Evolutionary conservation across 805 yeast species (phyloP).

Genomic region (Kuraishia capsulata): DNA sequence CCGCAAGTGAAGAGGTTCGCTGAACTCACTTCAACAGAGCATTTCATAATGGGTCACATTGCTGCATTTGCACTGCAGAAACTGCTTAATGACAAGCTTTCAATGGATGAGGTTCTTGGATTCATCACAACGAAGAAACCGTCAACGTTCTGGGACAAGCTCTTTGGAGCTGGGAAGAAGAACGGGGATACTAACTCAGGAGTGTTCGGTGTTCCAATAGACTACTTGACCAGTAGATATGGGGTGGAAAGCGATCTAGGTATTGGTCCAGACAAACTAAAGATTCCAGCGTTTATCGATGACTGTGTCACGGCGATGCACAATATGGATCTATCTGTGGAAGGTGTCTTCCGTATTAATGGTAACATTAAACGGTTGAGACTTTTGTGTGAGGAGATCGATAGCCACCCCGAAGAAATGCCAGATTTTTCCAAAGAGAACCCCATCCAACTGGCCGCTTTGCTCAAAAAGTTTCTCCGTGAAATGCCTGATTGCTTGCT

Average conservation of each 20-base stretch:
- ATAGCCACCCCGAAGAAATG: slow-evolving; percentile 58
- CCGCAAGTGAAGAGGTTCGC: slow-evolving; percentile 45
- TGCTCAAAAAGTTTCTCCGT: slow-evolving; percentile 83
- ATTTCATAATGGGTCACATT: slow-evolving; percentile 47
- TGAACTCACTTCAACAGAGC: slow-evolving; percentile 50
- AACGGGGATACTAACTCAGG: slow-evolving; percentile 4
- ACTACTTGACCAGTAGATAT: slow-evolving; percentile 49
- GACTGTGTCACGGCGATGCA: slow-evolving; percentile 77
- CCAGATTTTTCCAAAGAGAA: slow-evolving; percentile 67
- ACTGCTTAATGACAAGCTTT: slow-evolving; percentile 15
- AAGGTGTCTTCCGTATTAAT: slow-evolving; percentile 92
- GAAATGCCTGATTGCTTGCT: slow-evolving; percentile 89
- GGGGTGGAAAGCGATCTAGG: slow-evolving; percentile 85
- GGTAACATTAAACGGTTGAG: slow-evolving; percentile 85
- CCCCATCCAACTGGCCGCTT: slow-evolving; percentile 88
- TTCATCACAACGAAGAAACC: slow-evolving; percentile 33
- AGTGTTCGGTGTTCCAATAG: slow-evolving; percentile 77
- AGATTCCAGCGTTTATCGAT: slow-evolving; percentile 80
- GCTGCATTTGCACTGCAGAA: slow-evolving; percentile 43
- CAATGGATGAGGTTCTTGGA: slow-evolving; percentile 29
- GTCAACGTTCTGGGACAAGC: slow-evolving; percentile 45
- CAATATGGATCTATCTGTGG: slow-evolving; percentile 89
- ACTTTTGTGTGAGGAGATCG: slow-evolving; percentile 65
- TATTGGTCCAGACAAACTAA: slow-evolving; percentile 69
- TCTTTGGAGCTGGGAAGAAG: slow-evolving; percentile 15